Conservation (phyloP, 2,329 filamentous ascomycete genomes). For the Aspergillus pseudoglaucus region DNA sequence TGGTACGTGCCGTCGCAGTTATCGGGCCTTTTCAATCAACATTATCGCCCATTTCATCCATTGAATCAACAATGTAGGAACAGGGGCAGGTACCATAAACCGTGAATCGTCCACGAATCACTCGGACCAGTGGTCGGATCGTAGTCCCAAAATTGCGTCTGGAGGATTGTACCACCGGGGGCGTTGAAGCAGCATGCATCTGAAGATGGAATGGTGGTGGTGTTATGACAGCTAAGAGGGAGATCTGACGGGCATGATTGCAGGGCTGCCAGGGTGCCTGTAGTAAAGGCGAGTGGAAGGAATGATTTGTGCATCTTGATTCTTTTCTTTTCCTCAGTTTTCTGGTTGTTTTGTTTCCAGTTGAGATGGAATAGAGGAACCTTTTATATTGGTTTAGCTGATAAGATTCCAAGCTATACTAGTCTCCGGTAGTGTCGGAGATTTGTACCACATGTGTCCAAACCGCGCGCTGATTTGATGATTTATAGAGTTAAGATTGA, state of each 20-base stretch:
- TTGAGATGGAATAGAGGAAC: too few species aligned
- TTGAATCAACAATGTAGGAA: neutral
- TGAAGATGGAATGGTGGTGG: slow-evolving; percentile 33
- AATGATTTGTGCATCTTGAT: slow-evolving; percentile 10
- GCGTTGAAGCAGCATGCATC: slow-evolving; percentile 55
- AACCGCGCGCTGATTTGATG: too few species aligned
- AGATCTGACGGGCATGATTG: slow-evolving; percentile 27
- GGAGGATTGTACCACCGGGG: slow-evolving; percentile 51
- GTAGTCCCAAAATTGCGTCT: slow-evolving; percentile 58
- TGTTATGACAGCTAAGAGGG: slow-evolving; percentile 52
- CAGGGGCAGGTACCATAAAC: slow-evolving; percentile 40
- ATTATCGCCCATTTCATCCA: neutral
- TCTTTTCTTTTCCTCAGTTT: too few species aligned
- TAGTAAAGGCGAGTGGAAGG: slow-evolving; percentile 17
- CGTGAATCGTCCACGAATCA: slow-evolving; percentile 55
- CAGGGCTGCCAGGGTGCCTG: slow-evolving; percentile 17
- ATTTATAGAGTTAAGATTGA: too few species aligned
- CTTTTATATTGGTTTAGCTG: too few species aligned
- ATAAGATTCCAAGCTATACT: too few species aligned
- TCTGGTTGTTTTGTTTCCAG: neutral
- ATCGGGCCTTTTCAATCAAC: slow-evolving; percentile 34
- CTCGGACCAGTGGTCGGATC: slow-evolving; percentile 48
- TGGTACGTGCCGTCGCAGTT: slow-evolving; percentile 50
- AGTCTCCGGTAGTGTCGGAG: too few species aligned
- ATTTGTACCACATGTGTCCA: too few species aligned